Conservation (phyloP, 306 rosid genomes). For the Hylodesmum podocarpum region DNA sequence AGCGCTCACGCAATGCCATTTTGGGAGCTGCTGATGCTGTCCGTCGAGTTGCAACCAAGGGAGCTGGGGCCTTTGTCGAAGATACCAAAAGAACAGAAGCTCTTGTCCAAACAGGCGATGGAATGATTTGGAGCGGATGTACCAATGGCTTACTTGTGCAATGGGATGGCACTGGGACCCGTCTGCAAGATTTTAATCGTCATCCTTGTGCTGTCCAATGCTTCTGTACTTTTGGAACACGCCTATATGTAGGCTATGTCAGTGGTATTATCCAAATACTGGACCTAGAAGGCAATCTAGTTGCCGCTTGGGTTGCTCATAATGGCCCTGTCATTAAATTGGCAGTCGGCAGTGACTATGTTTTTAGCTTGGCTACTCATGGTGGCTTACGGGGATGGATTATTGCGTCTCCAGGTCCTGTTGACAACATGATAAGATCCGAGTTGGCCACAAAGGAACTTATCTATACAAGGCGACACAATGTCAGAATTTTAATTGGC, state of each 20-base stretch:
- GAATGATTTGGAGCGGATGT: conserved; percentile 96
- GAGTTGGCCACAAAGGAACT: conserved; percentile 75
- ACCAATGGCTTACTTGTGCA: conserved; percentile 88
- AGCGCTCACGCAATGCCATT: conserved; percentile 87
- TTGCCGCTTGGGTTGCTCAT: conserved; percentile 93
- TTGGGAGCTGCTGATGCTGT: conserved; percentile 99
- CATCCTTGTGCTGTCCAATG: conserved; percentile 80
- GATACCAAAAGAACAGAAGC: conserved; percentile 85
- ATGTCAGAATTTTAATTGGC: conserved; percentile 80
- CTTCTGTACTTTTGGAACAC: conserved; percentile 77
- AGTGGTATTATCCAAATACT: conserved; percentile 83
- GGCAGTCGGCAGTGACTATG: conserved; percentile 63
- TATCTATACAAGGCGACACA: conserved; percentile 61
- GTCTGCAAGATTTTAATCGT: conserved; percentile 74
- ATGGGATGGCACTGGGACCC: conserved; percentile 91
- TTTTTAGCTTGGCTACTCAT: conserved; percentile 93
- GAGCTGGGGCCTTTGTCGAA: conserved; percentile 91
- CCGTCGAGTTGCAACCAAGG: conserved; percentile 90
- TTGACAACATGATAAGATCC: conserved; percentile 63
- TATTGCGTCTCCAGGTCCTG: conserved; percentile 82
- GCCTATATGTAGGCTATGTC: conserved; percentile 76
- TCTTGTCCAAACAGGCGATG: conserved; percentile 68
- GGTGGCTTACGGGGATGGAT: conserved; percentile 98
- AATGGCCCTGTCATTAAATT: conserved; percentile 82
- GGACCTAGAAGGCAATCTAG: conserved; percentile 85